Evolutionary conservation across 352 stramenopile genomes (phyloP).

Genomic region (Pythium volutum): DNA sequence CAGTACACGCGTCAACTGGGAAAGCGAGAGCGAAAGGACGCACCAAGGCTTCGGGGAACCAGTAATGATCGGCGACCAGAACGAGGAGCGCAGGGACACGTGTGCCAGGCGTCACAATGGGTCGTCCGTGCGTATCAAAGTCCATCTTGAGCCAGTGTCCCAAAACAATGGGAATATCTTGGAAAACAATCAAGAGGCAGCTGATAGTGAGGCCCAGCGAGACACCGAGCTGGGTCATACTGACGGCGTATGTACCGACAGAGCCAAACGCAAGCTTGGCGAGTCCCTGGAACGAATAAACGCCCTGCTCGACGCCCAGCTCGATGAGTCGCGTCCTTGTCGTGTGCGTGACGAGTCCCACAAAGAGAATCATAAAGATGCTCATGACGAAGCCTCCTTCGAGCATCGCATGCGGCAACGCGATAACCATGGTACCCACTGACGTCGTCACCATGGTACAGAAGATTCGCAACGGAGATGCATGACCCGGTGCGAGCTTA

Average conservation of each 20-base stretch:
- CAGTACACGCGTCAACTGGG: background rate
- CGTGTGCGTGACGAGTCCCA: conserved; percentile 29
- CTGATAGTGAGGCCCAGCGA: conserved; percentile 39
- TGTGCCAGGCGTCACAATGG: conserved; percentile 17
- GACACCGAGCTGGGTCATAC: conserved; percentile 30
- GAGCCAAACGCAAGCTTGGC: conserved; percentile 41
- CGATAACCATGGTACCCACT: conserved; percentile 36
- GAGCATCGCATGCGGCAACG: conserved; percentile 40
- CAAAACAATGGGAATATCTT: conserved; percentile 40
- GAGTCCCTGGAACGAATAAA: conserved; percentile 55
- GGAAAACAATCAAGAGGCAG: conserved; percentile 42
- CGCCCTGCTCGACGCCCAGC: conserved; percentile 41
- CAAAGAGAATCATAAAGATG: conserved; percentile 33
- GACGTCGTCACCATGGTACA: conserved; percentile 33
- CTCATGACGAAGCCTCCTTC: conserved; percentile 45
- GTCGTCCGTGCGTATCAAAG: conserved; percentile 26
- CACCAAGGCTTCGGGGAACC: conserved; percentile 13
- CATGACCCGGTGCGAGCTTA: conserved; percentile 36
- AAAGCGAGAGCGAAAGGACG: background rate
- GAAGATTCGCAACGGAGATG: conserved; percentile 30
- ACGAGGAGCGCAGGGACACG: conserved; percentile 15
- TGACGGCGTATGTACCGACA: conserved; percentile 29
- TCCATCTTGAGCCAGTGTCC: conserved; percentile 34
- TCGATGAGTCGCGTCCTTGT: conserved; percentile 38
- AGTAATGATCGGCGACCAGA: conserved; percentile 28